Evolutionary conservation across 345 rosid genomes (phyloP), one percentile per base, ranked within the genome.

Genomic region (Sisymbrium irio): DNA sequence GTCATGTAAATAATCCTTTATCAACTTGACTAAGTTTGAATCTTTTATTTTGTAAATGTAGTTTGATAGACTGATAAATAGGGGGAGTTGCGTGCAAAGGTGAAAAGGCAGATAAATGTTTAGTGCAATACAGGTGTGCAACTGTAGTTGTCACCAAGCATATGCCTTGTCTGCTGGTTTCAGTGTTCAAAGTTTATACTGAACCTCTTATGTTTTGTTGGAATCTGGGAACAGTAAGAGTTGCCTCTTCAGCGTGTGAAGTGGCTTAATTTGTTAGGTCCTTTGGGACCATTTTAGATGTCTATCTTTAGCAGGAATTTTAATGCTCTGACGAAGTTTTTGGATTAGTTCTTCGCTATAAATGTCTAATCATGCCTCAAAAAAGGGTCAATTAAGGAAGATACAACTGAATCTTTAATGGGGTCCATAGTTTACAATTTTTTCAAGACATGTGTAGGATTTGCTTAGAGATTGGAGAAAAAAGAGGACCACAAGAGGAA

Each of bases 241-340:
- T 77, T 77, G 80, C 76, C 80, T 77, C 80, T 71, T 77, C 72
- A 65, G 40, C 57, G 25, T 59, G 61, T 77, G 80, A 77, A 77
- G 67, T 71, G 75, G 75, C 71, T 77, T 40, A 9, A 20, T 67
- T 69, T 76, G 79, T 62, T 61, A 69, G 75, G 75, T 49, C 39
- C 32, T 28, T 71, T 77, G 67, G 80, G 77, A 71, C 77, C 72
- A 71, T 58, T 27, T 54, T 69, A 20, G 17, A 57, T 63, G 37
- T 65, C 67, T 71, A 65, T 77, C 77, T 47, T 50, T 71, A 71
- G 62, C 72, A 71, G 59, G 22, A 50, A 50, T 11, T 39, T 30
- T 65, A 14, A 49, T 33, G 30, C 55, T 46, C 37, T 70, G 60
- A 54, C 47, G 3, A 27, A 56, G n/a, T 35, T 62, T 75, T 22